phyloP scores from a whole-genome alignment of 2,329 filamentous ascomycete genomes.

The Fusarium virguliforme region DNA sequence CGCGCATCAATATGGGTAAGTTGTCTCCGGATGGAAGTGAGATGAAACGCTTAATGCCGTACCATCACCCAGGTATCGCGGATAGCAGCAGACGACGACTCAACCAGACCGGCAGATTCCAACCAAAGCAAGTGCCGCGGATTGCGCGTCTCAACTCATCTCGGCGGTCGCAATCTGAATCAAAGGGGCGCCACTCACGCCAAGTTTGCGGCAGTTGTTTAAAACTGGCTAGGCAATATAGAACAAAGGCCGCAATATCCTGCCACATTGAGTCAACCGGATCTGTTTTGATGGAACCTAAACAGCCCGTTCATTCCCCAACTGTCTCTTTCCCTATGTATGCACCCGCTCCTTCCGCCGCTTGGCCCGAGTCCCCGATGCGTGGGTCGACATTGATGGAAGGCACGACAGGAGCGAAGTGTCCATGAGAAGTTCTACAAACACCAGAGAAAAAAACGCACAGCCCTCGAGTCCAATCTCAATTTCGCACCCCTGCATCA shows the following conservation, averaged over 20 bases:
- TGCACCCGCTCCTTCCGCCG: slow-evolving; percentile 8
- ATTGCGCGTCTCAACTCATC: slow-evolving; percentile 6
- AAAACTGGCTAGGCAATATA: slow-evolving; percentile 5
- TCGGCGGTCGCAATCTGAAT: slow-evolving; percentile 9
- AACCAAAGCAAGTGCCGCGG: neutral
- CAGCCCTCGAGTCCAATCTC: slow-evolving; percentile 19
- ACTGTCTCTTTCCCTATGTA: slow-evolving; percentile 2
- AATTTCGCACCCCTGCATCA: slow-evolving; percentile 22
- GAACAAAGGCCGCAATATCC: slow-evolving; percentile 4
- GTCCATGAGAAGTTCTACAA: slow-evolving; percentile 8
- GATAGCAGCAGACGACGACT: slow-evolving; percentile 6
- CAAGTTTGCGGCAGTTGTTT: slow-evolving; percentile 8
- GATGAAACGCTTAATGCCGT: slow-evolving; percentile 9
- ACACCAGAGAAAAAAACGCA: slow-evolving; percentile 15
- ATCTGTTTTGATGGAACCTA: slow-evolving; percentile 7
- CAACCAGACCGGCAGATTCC: neutral
- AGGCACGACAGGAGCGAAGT: neutral
- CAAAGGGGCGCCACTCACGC: slow-evolving; percentile 10
- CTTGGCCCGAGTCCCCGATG: slow-evolving; percentile 12
- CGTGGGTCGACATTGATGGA: slow-evolving; percentile 9
- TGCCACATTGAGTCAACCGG: slow-evolving; percentile 3
- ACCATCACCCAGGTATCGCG: neutral
- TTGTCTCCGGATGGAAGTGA: neutral
- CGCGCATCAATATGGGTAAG: neutral
- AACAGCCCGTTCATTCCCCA: slow-evolving; percentile 6